Evolutionary conservation across 2,329 filamentous ascomycete species (phyloP).

Genomic region (Bipolaris oryzae): DNA sequence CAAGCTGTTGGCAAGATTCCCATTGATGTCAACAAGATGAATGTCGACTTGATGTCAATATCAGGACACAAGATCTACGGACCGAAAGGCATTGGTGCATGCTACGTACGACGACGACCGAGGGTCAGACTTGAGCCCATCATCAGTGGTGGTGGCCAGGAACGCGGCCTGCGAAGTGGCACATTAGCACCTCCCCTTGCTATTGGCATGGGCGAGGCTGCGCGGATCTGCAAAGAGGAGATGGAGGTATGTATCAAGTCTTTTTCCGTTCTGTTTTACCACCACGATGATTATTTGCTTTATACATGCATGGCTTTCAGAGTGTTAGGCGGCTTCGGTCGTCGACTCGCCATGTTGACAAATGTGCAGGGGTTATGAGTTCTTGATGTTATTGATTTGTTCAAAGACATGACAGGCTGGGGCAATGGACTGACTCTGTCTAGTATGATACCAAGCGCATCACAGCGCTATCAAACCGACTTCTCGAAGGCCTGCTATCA

Average conservation of each 20-base stretch:
- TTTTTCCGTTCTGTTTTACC: constrained; percentile 25
- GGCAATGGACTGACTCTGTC: constrained; percentile 20
- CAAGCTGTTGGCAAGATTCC: constrained; percentile 99
- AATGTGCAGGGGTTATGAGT: constrained; percentile 71
- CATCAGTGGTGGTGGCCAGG: constrained; percentile 95
- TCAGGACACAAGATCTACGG: constrained; percentile 99
- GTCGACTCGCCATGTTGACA: constrained; percentile 54
- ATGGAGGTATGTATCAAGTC: constrained; percentile 72
- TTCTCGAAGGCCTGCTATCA: constrained; percentile 79
- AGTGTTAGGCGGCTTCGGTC: constrained; percentile 52
- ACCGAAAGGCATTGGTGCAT: constrained; percentile 95
- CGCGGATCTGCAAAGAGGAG: constrained; percentile 87
- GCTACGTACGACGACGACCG: constrained; percentile 90
- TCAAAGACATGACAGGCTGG: background rate
- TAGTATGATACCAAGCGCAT: constrained; percentile 94
- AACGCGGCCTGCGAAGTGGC: constrained; percentile 91
- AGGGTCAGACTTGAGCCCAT: constrained; percentile 94
- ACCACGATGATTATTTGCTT: constrained; percentile 77
- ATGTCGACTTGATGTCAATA: constrained; percentile 98
- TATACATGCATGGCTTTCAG: constrained; percentile 89
- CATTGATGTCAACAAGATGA: constrained; percentile 95
- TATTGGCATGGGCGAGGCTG: constrained; percentile 95
- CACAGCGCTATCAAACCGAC: constrained; percentile 78
- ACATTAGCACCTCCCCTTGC: constrained; percentile 88
- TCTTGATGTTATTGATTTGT: background rate